Conservation (phyloP, 345 rosid species). For the Pistacia atlantica region DNA sequence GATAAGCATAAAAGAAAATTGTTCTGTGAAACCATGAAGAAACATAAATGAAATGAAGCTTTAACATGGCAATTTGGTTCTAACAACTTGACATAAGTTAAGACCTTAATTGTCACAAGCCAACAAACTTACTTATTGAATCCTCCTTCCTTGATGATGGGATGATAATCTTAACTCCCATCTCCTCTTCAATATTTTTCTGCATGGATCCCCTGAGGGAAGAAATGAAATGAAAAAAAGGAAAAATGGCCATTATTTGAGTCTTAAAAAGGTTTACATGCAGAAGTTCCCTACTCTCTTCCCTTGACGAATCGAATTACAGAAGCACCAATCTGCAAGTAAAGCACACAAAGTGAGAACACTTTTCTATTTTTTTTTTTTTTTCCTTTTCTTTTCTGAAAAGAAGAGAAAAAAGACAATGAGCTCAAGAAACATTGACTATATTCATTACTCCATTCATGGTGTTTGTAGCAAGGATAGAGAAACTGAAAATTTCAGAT, state of each 20-base stretch:
- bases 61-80: neutral
- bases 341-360: conserved; percentile 3
- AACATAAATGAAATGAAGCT: neutral
- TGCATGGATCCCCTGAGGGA: conserved; percentile 63
- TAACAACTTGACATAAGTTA: neutral
- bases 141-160: conserved; percentile 72
- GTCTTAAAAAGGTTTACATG: conserved; percentile 18
- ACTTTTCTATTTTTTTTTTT: too few relatives aligned
- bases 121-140: conserved; percentile 55
- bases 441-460: too few relatives aligned
- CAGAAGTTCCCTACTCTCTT: conserved; percentile 57
- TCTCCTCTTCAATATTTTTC: conserved; percentile 72
- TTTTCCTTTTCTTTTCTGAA: too few relatives aligned
- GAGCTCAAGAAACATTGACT: too few relatives aligned
- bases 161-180: conserved; percentile 69
- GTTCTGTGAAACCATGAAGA: neutral
- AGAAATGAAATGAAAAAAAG: conserved; percentile 8
- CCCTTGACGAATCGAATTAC: conserved; percentile 72
- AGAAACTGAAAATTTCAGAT: neutral
- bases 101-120: neutral
- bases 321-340: conserved; percentile 78
- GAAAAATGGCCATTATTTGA: conserved; percentile 12
- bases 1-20: neutral
- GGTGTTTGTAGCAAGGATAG: neutral
- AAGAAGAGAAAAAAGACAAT: neutral